Conservation (phyloP, 2,329 filamentous ascomycete genomes). For the Fusarium gaditjirri region DNA sequence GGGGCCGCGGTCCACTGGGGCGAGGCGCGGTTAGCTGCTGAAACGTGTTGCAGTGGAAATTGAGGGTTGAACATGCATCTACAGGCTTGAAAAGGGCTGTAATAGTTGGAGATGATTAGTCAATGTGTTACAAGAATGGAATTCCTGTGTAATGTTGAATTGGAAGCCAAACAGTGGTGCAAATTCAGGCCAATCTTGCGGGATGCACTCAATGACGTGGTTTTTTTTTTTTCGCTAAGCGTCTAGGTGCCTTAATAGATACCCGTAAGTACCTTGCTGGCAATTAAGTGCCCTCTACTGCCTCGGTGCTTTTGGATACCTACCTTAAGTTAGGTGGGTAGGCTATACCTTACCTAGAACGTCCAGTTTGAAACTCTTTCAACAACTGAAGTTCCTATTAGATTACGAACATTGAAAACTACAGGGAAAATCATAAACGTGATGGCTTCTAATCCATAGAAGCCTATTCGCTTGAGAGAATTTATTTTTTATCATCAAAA, state of each 20-base stretch:
- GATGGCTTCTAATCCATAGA: background rate
- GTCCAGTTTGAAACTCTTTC: background rate
- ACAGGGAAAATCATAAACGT: background rate
- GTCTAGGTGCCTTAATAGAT: background rate
- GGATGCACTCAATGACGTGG: constrained; percentile 28
- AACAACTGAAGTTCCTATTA: background rate
- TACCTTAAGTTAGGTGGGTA: too few species aligned
- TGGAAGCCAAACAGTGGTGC: background rate
- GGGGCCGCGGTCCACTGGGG: constrained; percentile 28
- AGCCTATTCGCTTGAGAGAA: background rate
- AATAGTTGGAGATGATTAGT: background rate
- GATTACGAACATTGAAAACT: background rate
- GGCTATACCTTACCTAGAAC: background rate
- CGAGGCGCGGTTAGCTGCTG: constrained; percentile 38
- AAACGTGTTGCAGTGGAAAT: constrained; percentile 12
- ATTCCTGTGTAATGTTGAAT: background rate
- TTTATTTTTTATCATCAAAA: background rate
- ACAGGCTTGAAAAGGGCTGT: background rate
- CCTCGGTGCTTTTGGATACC: background rate
- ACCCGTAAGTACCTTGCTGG: constrained; percentile 8
- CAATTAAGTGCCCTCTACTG: constrained; percentile 10
- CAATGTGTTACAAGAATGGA: background rate
- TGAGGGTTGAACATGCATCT: constrained; percentile 1
- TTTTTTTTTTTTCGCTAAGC: constrained; percentile 25
- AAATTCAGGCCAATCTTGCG: background rate